Percentiles rank a stretch among this genome's conserved stretches.
phyloP scores from a whole-genome alignment of 2,329 filamentous ascomycete genomes.

The Pseudovirgaria hyperparasitica region DNA sequence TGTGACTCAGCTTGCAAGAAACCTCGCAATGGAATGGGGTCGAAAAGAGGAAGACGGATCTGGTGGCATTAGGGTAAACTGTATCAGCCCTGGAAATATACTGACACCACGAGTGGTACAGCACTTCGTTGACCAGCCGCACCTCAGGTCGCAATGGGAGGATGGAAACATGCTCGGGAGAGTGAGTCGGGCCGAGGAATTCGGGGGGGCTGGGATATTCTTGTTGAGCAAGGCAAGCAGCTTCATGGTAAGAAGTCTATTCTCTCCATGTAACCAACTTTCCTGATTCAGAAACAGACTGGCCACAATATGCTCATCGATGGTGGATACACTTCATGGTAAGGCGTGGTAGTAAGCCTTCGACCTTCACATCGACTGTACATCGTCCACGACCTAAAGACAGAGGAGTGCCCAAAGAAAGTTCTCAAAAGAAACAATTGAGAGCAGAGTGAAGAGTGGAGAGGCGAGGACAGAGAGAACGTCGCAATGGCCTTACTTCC shows the following conservation, averaged over 20 bases:
- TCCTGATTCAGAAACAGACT: constrained; percentile 11
- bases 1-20: constrained; percentile 56
- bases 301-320: constrained; percentile 21
- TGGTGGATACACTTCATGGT: constrained; percentile 23
- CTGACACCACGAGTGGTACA: constrained; percentile 70
- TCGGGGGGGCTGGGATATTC: constrained; percentile 20
- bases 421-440: too few species aligned
- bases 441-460: too few species aligned
- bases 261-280: not conserved
- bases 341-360: constrained; percentile 2
- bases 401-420: too few species aligned
- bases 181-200: constrained; percentile 20
- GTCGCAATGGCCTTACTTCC: too few species aligned
- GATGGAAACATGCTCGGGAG: constrained; percentile 66
- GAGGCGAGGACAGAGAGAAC: too few species aligned
- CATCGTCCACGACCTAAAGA: too few species aligned
- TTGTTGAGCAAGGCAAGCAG: constrained; percentile 21
- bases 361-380: too few species aligned
- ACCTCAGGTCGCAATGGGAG: constrained; percentile 51
- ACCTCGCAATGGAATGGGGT: constrained; percentile 57
- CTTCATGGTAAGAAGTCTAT: constrained; percentile 17
- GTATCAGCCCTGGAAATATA: constrained; percentile 66
- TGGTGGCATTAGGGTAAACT: constrained; percentile 64
- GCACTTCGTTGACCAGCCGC: constrained; percentile 62
- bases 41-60: constrained; percentile 30